Evolutionary conservation across 495 filamentous ascomycete genomes (phyloP), one percentile per base, ranked within the genome.

Genomic region (Neurospora hispaniola): DNA sequence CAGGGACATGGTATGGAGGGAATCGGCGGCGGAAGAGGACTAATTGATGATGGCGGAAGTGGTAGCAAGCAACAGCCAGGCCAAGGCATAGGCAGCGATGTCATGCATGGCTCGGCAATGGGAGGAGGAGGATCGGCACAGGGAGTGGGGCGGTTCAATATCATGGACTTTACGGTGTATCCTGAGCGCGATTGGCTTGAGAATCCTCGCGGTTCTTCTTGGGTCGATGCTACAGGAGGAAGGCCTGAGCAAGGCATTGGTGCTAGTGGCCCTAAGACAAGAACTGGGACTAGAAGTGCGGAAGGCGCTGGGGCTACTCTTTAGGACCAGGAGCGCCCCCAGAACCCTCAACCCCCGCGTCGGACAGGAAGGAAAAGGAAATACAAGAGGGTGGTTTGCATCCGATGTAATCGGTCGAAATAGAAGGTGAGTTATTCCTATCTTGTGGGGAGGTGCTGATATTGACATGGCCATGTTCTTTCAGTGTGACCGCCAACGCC

Each of bases 81-180:
- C 12, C 54, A 66, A 35, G 10, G 23, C 12, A 35, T 66, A 14
- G 27, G 42, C 18, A 69, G 73, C 42, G 62, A 62, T 12, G 69
- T 46, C 18, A 70, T 42, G 10, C 71, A 73, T 40, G 70, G 70
- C 46, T 31, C 27, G 70, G n/a, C 40, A 44, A 31, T 42, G 77
- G 46, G 9, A 70, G 71, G 12, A 71, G 69, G 12, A 71, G 69
- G 7, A 73, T 41, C 27, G 79, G 75, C n/a, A 74, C 76, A 31
- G 43, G 79, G 10, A 14, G 46, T 54, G 46, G 83, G 82, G 68
- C 86, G 89, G 76, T 89, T 89, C 76, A 90, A 90, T 71, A 90
- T 90, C 68, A 89, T 86, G 31, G 89, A 90, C 75, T 91, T 88
- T 73, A 89, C 88, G 87, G 86, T 89, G 20, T 88, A 90, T 82